Percentiles rank a stretch among this genome's conserved stretches.
phyloP scores from a whole-genome alignment of 345 rosid genomes.

The Acer saccharum region DNA sequence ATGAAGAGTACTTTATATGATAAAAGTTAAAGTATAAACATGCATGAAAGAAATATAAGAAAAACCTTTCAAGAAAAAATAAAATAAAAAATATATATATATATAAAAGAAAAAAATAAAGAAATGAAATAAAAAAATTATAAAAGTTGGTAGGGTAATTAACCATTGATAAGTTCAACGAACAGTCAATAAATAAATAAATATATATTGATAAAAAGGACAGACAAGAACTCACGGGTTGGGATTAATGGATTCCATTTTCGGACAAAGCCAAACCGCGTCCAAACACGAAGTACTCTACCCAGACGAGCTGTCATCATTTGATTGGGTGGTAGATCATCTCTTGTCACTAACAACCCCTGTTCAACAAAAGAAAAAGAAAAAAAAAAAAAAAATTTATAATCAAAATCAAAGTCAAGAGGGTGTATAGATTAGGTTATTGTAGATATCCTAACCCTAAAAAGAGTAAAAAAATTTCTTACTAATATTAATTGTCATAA shows the following conservation, averaged over 20 bases:
- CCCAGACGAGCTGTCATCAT: not conserved
- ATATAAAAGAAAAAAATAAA: too few species aligned
- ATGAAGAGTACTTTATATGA: not conserved
- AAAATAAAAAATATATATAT: too few species aligned
- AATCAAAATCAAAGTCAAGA: not conserved
- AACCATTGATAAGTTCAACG: not conserved
- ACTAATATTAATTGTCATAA: too few species aligned
- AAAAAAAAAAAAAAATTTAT: too few species aligned
- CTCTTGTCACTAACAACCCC: not conserved
- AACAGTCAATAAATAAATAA: not conserved
- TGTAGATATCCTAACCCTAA: not conserved
- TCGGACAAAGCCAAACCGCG: not conserved
- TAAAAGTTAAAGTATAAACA: not conserved
- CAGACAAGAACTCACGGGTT: constrained; percentile 14
- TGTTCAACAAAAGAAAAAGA: not conserved
- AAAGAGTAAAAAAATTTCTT: too few species aligned
- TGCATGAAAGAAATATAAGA: too few species aligned
- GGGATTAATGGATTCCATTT: not conserved
- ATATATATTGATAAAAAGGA: not conserved
- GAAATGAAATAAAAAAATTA: too few species aligned
- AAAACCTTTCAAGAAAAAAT: too few species aligned
- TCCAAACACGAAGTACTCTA: not conserved
- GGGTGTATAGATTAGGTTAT: not conserved
- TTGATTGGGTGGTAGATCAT: not conserved
- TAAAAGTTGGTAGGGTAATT: not conserved